Conservation (phyloP, 2,329 filamentous ascomycete species). For the Monilinia fructicola region DNA sequence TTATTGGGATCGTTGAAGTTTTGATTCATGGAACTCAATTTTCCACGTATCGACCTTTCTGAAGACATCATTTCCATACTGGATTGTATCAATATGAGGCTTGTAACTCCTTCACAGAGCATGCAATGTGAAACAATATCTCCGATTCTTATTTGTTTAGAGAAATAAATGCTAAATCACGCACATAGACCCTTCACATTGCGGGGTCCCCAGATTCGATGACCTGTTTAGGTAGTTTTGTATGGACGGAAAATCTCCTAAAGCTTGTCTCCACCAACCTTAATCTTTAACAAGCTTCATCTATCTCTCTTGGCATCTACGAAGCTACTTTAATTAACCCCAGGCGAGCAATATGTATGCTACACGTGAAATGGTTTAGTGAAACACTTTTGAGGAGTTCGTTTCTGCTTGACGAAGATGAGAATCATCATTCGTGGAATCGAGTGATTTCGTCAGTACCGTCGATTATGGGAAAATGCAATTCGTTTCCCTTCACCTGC, state of each 20-base stretch:
- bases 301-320: constrained; percentile 17
- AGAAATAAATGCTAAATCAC: neutral
- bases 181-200: constrained; percentile 1
- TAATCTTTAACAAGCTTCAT: constrained; percentile 9
- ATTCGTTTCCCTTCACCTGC: neutral
- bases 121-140: neutral
- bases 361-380: too few species aligned
- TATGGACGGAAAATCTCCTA: constrained; percentile 20
- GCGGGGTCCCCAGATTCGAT: constrained; percentile 19
- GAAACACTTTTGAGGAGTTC: neutral
- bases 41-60: neutral
- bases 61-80: neutral
- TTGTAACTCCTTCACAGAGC: neutral
- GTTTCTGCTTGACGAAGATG: neutral
- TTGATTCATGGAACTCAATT: neutral
- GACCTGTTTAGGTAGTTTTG: neutral
- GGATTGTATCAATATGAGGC: neutral
- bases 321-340: neutral
- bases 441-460: neutral
- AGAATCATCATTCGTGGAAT: constrained; percentile 22
- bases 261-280: neutral
- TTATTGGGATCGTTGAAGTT: neutral
- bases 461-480: neutral
- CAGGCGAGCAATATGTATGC: neutral
- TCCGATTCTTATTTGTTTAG: neutral